A percentile compares a stretch with the other conserved stretches of the same genome.
These are phyloP conservation scores for Raffaelea ambrosiae DNA, from an alignment of 2,329 filamentous ascomycete species.

Conservation along the genomic window DNA sequence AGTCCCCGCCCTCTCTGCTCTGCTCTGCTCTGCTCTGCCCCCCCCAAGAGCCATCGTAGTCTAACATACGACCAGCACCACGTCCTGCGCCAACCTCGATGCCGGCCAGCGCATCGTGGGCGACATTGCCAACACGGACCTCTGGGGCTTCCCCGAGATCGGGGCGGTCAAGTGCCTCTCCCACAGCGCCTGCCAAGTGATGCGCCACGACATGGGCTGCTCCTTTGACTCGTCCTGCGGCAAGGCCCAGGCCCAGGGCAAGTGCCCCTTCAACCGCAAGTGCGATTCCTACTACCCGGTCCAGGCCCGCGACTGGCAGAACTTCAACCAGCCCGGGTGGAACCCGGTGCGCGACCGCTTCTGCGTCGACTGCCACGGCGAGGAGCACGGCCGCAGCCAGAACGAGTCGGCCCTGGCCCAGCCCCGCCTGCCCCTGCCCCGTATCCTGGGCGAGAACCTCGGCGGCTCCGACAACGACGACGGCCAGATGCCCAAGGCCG, in stretches of 20 bases:
- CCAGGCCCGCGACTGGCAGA: slow-evolving; percentile 3
- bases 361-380: background rate
- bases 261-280: slow-evolving; percentile 4
- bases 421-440: too few relatives aligned
- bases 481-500: background rate
- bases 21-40: background rate
- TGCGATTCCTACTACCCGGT: slow-evolving; percentile 3
- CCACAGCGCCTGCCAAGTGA: slow-evolving; percentile 1
- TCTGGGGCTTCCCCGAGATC: slow-evolving; percentile 6
- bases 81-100: background rate
- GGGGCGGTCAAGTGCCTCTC: slow-evolving; percentile 9
- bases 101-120: slow-evolving; percentile 7
- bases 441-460: background rate
- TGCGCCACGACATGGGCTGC: background rate
- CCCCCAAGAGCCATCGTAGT: background rate
- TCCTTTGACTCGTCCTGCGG: background rate
- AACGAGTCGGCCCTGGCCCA: too few relatives aligned
- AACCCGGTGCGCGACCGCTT: background rate
- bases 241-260: background rate
- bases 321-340: background rate
- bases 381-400: background rate
- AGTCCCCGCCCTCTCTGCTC: background rate
- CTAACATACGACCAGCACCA: background rate
- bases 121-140: background rate
- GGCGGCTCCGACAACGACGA: background rate